Evolutionary conservation across 2,329 filamentous ascomycete genomes (phyloP).

Genomic region (Fusarium albidum): DNA sequence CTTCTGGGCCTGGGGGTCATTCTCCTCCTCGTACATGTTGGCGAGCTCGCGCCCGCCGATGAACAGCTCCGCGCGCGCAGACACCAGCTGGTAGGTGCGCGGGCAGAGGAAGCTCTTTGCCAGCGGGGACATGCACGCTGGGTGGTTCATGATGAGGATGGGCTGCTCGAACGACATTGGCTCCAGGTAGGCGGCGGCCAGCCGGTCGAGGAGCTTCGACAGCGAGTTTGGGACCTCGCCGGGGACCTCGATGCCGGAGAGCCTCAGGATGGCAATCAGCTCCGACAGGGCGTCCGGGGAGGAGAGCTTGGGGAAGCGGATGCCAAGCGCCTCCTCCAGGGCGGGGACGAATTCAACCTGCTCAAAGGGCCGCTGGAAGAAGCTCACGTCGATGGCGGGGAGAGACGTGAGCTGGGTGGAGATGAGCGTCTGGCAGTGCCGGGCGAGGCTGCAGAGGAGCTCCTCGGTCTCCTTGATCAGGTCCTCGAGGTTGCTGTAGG

Average conservation of each 20-base stretch:
- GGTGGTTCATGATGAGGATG: constrained; percentile 89
- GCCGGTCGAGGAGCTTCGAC: constrained; percentile 79
- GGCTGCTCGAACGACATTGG: constrained; percentile 72
- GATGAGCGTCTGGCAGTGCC: constrained; percentile 57
- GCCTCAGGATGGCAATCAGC: constrained; percentile 60
- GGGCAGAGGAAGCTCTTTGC: constrained; percentile 85
- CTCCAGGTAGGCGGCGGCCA: constrained; percentile 81
- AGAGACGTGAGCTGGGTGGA: constrained; percentile 55
- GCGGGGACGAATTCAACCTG: constrained; percentile 83
- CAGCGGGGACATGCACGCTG: constrained; percentile 88
- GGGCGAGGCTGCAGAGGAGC: constrained; percentile 69
- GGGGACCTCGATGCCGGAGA: constrained; percentile 71
- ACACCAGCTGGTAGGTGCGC: constrained; percentile 73
- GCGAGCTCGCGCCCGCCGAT: constrained; percentile 82
- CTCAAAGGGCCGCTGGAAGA: constrained; percentile 65
- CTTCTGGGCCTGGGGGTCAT: constrained; percentile 86
- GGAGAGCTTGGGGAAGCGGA: constrained; percentile 70
- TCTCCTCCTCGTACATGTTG: constrained; percentile 99
- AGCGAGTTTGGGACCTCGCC: constrained; percentile 68
- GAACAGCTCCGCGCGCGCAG: constrained; percentile 87
- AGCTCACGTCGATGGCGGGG: constrained; percentile 55
- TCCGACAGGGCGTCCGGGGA: constrained; percentile 63
- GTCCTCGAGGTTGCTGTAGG: constrained; percentile 79
- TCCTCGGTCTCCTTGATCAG: constrained; percentile 80
- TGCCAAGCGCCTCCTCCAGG: constrained; percentile 73